A percentile compares a stretch with the other conserved stretches of the same genome.
These are phyloP conservation scores for Fusarium denticulatum DNA, from an alignment of 2,329 filamentous ascomycete genomes.

Conservation along the genomic window DNA sequence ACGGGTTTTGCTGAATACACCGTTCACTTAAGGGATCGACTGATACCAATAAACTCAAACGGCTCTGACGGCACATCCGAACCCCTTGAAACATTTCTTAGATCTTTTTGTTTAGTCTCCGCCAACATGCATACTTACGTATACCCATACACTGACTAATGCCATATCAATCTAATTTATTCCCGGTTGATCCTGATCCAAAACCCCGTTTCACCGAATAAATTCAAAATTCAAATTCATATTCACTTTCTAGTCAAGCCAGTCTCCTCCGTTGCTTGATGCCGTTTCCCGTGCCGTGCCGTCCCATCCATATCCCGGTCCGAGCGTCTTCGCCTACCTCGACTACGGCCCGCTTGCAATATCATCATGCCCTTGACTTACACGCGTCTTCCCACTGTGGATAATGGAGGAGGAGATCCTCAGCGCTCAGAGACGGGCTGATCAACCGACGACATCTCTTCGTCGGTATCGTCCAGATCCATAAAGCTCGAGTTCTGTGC, in stretches of 20 bases:
- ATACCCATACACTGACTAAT: neutral
- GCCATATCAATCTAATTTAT: neutral
- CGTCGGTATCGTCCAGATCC: neutral
- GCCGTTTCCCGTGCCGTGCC: slow-evolving; percentile 21
- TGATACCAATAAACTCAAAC: slow-evolving; percentile 3
- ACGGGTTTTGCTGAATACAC: neutral
- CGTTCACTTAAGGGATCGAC: slow-evolving; percentile 4
- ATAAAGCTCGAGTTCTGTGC: neutral
- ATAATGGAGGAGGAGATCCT: neutral
- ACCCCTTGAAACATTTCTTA: slow-evolving; percentile 11
- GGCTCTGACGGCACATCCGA: slow-evolving; percentile 32
- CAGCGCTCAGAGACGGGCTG: neutral
- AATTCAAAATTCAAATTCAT: neutral
- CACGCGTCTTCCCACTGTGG: slow-evolving; percentile 2
- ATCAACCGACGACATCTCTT: neutral
- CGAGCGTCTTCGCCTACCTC: neutral
- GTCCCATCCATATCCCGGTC: slow-evolving; percentile 16
- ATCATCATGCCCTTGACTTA: slow-evolving; percentile 5
- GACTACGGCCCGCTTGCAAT: neutral
- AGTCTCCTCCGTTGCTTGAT: neutral
- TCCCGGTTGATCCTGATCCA: neutral
- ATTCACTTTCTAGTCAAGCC: neutral
- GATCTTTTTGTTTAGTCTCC: slow-evolving; percentile 1
- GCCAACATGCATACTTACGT: neutral
- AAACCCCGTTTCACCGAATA: neutral